Conservation (phyloP, 164 flowering plant species). For the Paratinospora sagittata region DNA sequence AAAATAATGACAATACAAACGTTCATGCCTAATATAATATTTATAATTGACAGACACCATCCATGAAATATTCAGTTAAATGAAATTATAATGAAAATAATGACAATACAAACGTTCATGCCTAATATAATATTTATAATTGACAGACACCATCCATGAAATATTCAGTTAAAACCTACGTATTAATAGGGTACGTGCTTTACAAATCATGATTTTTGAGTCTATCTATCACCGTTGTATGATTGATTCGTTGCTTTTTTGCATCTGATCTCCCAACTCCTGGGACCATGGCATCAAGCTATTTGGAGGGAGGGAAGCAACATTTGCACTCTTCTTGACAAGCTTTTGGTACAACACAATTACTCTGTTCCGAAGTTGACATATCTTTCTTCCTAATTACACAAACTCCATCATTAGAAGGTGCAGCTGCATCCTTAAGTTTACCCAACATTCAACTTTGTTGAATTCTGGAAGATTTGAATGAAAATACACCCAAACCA, state of each 20-base stretch:
- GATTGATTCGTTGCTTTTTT: background rate
- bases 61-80: too few relatives aligned
- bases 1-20: too few relatives aligned
- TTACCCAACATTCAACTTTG: slow-evolving; percentile 96
- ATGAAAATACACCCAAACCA: too few relatives aligned
- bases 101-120: too few relatives aligned
- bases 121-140: too few relatives aligned
- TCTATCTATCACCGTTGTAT: slow-evolving; percentile 4
- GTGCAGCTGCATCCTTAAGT: slow-evolving; percentile 47
- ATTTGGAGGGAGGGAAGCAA: slow-evolving; percentile 69
- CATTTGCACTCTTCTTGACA: slow-evolving; percentile 58
- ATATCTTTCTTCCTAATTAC: background rate
- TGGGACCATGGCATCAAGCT: slow-evolving; percentile 60
- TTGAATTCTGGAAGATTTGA: too few relatives aligned
- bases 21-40: too few relatives aligned
- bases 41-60: too few relatives aligned
- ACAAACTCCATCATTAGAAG: slow-evolving; percentile 13
- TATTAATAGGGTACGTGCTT: too few relatives aligned
- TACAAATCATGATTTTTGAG: background rate
- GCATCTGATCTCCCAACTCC: slow-evolving; percentile 8
- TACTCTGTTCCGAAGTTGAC: slow-evolving; percentile 6
- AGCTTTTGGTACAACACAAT: slow-evolving; percentile 37
- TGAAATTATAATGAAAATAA: too few relatives aligned
- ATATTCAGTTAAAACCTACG: too few relatives aligned
- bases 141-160: too few relatives aligned